phyloP scores from a whole-genome alignment of 495 filamentous ascomycete genomes.

The Filosporella fistucella region DNA sequence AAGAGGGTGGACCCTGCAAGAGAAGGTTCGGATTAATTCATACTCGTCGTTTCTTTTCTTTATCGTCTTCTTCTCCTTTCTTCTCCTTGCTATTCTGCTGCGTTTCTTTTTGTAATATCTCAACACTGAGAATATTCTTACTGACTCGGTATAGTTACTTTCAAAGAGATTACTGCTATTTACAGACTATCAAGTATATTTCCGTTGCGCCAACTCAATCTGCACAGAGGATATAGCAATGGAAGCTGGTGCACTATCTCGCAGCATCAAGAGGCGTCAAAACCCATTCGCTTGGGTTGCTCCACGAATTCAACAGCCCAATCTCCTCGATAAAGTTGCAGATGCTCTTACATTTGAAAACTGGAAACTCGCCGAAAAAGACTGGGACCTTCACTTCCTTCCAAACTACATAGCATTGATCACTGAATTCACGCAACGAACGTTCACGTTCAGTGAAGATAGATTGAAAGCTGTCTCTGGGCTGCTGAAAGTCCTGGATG shows the following conservation, averaged over 20 bases:
- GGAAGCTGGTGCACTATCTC: slow-evolving; percentile 3
- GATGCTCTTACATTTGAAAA: slow-evolving; percentile 3
- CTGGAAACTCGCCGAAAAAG: slow-evolving; percentile 6
- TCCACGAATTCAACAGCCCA: background rate
- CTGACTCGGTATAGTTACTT: background rate
- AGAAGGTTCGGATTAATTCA: background rate
- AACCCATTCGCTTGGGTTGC: slow-evolving; percentile 7
- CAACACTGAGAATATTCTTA: no score
- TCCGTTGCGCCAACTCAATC: slow-evolving; percentile 1
- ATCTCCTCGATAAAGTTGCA: background rate
- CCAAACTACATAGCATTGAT: slow-evolving; percentile 4
- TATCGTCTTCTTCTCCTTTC: background rate
- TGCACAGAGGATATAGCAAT: slow-evolving; percentile 9
- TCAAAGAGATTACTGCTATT: slow-evolving; percentile 2
- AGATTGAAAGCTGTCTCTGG: slow-evolving; percentile 3
- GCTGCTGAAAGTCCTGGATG: slow-evolving; percentile 1
- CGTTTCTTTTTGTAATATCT: background rate
- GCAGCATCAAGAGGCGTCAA: slow-evolving; percentile 3
- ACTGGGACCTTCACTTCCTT: slow-evolving; percentile 1
- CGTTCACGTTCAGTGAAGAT: slow-evolving; percentile 4
- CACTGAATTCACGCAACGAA: slow-evolving; percentile 1
- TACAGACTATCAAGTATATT: slow-evolving; percentile 3
- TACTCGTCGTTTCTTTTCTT: background rate
- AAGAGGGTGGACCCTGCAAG: slow-evolving; percentile 8
- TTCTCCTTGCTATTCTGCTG: background rate